Base-by-base conservation (phyloP, 2,329 filamentous ascomycete species). In the Leptographium lundbergii region DNA sequence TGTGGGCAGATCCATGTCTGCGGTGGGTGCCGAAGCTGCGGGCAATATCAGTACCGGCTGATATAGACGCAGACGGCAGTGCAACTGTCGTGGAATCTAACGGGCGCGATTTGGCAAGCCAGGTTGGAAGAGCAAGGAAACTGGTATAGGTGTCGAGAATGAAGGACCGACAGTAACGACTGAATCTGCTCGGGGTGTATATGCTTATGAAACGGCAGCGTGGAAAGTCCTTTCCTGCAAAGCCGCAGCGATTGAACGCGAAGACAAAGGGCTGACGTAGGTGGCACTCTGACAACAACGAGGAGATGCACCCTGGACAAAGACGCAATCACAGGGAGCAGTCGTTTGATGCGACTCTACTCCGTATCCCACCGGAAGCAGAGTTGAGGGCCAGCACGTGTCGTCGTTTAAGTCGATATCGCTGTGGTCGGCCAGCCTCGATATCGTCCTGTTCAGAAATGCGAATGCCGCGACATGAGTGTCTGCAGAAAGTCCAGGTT, bases 1-100 rank as follows among this genome's bases (percentile, higher is more conserved):
- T 36, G 59, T 63, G 27, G 53, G 57, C 17, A 51, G 13, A 48
- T 66, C 63, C 64, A 66, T 66, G 51, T 32, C 54, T 32, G 54
- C 27, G 36, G 53, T 42, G 34, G 13, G 14, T 13, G 52, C 39
- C 34, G 34, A 13, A 45, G 13, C 22, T 42, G 14, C 32, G 14
- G 32, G 14, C 6, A 22, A n/a, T 36, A 55, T 55, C 53, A 55
- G 53, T 42, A 42, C 53, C 53, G 53, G 53, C 53, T 55, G 53
- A 55, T 55, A 39, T 55, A 6, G 29, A 25, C 17, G 24, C 24
- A 17, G 17, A 50, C 10, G 22, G 47, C 13, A 14, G 14, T 39
- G 36, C 14, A 2, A 39, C 4, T 36, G 3, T 45, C 17, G 42
- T 45, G 19, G 6, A 9, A 22, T 45, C 19, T 9, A 45, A 7